These are phyloP conservation scores for Jaenimonas drosophilae DNA, from an alignment of 208 protist genomes.

Conservation along the genomic window DNA sequence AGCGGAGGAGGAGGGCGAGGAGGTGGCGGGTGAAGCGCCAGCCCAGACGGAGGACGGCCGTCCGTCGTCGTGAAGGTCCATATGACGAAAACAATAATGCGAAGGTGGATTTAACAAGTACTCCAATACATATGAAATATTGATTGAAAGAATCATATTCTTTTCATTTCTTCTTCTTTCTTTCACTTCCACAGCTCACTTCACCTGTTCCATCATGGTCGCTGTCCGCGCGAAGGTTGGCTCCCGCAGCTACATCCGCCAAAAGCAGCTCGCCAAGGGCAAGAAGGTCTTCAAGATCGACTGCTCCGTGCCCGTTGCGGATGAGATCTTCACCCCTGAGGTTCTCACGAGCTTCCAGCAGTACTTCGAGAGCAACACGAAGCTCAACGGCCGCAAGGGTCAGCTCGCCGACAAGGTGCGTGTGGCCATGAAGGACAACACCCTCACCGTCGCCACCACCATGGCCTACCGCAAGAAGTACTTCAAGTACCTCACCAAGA, in stretches of 20 bases:
- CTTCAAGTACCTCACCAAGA: conserved; percentile 99
- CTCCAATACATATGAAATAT: background rate
- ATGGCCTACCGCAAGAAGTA: conserved; percentile 98
- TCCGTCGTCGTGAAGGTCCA: background rate
- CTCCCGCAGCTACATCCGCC: conserved; percentile 24
- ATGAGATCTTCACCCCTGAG: conserved; percentile 56
- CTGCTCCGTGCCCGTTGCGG: conserved; percentile 8
- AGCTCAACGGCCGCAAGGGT: conserved; percentile 97
- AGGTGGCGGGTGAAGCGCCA: conserved; percentile 3
- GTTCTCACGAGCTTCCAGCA: conserved; percentile 90
- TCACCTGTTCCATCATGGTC: conserved; percentile 15
- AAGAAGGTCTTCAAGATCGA: conserved; percentile 42
- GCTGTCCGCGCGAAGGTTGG: conserved; percentile 40
- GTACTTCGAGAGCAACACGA: conserved; percentile 95
- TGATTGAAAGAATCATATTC: background rate
- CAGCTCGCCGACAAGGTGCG: conserved; percentile 94
- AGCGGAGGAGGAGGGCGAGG: conserved; percentile 17
- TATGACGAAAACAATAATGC: background rate
- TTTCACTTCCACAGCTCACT: conserved; percentile 1
- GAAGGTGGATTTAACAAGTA: background rate
- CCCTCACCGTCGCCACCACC: conserved; percentile 83
- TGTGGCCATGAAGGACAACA: conserved; percentile 83
- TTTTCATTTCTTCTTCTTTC: conserved; percentile 3
- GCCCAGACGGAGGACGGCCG: conserved; percentile 1
- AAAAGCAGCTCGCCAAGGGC: conserved; percentile 36